These are phyloP conservation scores for Phialophora expanda DNA, from an alignment of 2,329 filamentous ascomycete genomes.

Conservation along the genomic window DNA sequence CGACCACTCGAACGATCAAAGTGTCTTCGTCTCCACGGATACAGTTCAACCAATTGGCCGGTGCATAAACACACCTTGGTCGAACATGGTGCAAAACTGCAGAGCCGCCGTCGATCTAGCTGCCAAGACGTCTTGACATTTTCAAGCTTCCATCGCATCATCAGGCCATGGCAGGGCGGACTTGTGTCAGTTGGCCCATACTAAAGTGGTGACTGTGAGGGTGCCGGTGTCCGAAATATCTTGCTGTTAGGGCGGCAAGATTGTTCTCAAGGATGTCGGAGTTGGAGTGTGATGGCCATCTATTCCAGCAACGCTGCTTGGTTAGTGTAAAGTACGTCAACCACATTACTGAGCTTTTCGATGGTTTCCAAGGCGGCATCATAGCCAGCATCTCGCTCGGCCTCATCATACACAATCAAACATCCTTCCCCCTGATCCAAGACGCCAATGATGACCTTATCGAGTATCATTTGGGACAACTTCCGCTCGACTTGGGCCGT, in stretches of 20 bases:
- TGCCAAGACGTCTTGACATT: constrained; percentile 2
- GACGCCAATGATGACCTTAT: constrained; percentile 98
- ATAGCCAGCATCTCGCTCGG: constrained; percentile 88
- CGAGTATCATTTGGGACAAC: constrained; percentile 98
- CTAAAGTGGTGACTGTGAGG: background rate
- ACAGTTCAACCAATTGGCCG: background rate
- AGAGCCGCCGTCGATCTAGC: background rate
- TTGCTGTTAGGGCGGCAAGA: background rate
- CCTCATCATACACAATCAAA: constrained; percentile 96
- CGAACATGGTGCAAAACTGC: constrained; percentile 2
- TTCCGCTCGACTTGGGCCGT: constrained; percentile 97
- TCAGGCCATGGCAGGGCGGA: background rate
- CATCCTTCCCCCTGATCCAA: constrained; percentile 97
- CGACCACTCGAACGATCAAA: background rate
- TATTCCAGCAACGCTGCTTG: constrained; percentile 95
- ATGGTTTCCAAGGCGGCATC: constrained; percentile 93
- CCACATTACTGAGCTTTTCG: constrained; percentile 94
- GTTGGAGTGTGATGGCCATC: constrained; percentile 26
- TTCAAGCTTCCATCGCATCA: constrained; percentile 1
- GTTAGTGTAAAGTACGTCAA: constrained; percentile 96
- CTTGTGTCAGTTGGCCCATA: background rate
- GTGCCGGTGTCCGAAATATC: background rate
- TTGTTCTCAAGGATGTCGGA: background rate
- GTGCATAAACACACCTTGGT: background rate
- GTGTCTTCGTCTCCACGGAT: background rate